Percentiles rank a stretch among this genome's conserved stretches.
Evolutionary conservation across 306 rosid genomes (phyloP).

Genomic region (Fagus crenata): DNA sequence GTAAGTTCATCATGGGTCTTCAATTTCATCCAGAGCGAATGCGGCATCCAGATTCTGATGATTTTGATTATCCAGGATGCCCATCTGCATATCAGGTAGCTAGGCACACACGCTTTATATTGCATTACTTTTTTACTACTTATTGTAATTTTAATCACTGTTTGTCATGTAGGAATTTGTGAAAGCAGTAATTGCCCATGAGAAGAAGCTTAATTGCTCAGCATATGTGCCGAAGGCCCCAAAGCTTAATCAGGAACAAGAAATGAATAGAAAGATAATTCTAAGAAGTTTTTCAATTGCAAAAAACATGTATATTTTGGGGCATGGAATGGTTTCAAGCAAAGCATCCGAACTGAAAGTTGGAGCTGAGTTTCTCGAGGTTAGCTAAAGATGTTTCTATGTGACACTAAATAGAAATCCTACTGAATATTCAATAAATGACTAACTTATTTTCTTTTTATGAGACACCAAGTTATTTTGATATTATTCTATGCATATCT

Average conservation of each 20-base stretch:
- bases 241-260: constrained; percentile 29
- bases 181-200: constrained; percentile 39
- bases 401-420: too few relatives aligned
- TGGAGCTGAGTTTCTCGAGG: constrained; percentile 39
- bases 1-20: constrained; percentile 42
- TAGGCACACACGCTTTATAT: background rate
- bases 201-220: constrained; percentile 35
- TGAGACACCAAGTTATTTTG: too few relatives aligned
- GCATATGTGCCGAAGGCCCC: constrained; percentile 26
- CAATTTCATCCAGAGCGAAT: constrained; percentile 55
- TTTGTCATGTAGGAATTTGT: constrained; percentile 46
- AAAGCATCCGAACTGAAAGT: constrained; percentile 27
- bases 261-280: constrained; percentile 34
- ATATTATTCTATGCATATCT: too few relatives aligned
- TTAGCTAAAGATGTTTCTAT: background rate
- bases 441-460: too few relatives aligned
- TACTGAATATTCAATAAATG: too few relatives aligned
- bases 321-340: constrained; percentile 2
- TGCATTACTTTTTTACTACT: background rate
- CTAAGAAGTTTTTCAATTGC: constrained; percentile 38
- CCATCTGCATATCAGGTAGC: constrained; percentile 40
- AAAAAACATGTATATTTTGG: constrained; percentile 29
- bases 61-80: constrained; percentile 44
- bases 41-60: constrained; percentile 26
- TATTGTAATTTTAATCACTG: background rate